Evolutionary conservation across 2,329 filamentous ascomycete genomes (phyloP), one percentile per base, ranked within the genome.

Genomic region (Talaromyces funiculosus): DNA sequence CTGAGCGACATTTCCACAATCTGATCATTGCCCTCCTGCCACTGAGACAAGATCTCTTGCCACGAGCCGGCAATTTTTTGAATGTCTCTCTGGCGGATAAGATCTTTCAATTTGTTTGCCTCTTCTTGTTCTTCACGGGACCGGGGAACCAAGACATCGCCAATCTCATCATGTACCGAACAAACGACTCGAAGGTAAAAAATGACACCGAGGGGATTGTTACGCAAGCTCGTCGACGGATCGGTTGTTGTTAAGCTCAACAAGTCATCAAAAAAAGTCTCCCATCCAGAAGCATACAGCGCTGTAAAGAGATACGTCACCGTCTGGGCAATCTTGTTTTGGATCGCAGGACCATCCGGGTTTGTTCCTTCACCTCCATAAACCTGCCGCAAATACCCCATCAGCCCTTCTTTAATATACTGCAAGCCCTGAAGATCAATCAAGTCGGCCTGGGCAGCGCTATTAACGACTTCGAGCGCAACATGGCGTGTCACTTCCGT

Each of bases 291-390:
- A 57, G 86, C 86, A 75, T 99, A 99, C 59, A 96, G 82, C 12
- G 87, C 86, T 37, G 91, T 89, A 75, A 99, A 99, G 55, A 99
- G 86, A 71, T 91, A 94, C 9, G 94, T 99, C 68, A 99, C 80
- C 12, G 92, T 96, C 78, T 99, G 94, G 49, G 93, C 92, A 66
- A 99, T 85, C 78, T 99, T 99, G 79, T 97, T 99, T 77, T 97
- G 93, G 45, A 99, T 87, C 65, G 85, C 84, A 24, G 85, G 74
- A 8, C 87, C 85, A 72, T 99, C 94, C 64, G 87, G 77, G 57
- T 80, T 75, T 61, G 81, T 79, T 22, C 71, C 72, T 22, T 77
- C 75, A 40, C 82, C 79, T 57, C 86, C 84, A 73, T 97, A 97
- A 53, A 84, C 86, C 68, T 88, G 84, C 65, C 85, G 85, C 63